Percentiles rank a stretch among this genome's conserved stretches.
Evolutionary conservation across 1,139 yeast species (phyloP).

Genomic region (Nakaseomyces nivariensis): DNA sequence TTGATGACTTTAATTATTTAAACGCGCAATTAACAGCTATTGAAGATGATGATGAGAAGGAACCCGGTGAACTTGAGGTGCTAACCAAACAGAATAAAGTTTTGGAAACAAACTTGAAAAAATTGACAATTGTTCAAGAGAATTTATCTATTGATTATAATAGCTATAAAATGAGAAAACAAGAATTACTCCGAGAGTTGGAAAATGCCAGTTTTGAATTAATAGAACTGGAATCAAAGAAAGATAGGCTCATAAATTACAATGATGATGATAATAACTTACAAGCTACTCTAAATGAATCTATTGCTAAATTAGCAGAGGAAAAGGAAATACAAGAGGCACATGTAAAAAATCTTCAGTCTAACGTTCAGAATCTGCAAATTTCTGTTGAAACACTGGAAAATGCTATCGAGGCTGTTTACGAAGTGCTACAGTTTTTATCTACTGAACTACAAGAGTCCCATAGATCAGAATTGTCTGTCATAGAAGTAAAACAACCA

Average conservation of each 20-base stretch:
- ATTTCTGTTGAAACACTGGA: slow-evolving; percentile 51
- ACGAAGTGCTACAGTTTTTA: slow-evolving; percentile 21
- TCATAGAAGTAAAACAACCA: slow-evolving; percentile 21
- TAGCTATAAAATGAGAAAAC: slow-evolving; percentile 55
- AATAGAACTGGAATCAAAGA: slow-evolving; percentile 47
- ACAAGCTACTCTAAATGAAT: slow-evolving; percentile 33
- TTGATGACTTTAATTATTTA: slow-evolving; percentile 31
- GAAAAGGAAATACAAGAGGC: slow-evolving; percentile 38
- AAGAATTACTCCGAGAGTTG: slow-evolving; percentile 41
- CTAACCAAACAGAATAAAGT: slow-evolving; percentile 48
- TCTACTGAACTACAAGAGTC: slow-evolving; percentile 27
- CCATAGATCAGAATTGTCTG: slow-evolving; percentile 18
- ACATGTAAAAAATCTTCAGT: slow-evolving; percentile 37
- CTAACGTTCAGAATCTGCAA: slow-evolving; percentile 41
- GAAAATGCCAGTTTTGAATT: slow-evolving; percentile 31
- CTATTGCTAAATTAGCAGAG: slow-evolving; percentile 46
- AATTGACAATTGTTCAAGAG: slow-evolving; percentile 57
- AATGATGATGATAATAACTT: slow-evolving; percentile 54
- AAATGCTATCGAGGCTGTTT: slow-evolving; percentile 24
- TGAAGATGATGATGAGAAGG: slow-evolving; percentile 30
- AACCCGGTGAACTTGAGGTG: slow-evolving; percentile 33
- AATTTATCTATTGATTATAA: slow-evolving; percentile 54
- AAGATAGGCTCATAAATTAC: slow-evolving; percentile 51
- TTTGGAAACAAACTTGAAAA: slow-evolving; percentile 54
- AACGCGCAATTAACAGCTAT: slow-evolving; percentile 34